Base-by-base conservation (phyloP, 2,329 filamentous ascomycete genomes). In the Exophiala oligosperma region DNA sequence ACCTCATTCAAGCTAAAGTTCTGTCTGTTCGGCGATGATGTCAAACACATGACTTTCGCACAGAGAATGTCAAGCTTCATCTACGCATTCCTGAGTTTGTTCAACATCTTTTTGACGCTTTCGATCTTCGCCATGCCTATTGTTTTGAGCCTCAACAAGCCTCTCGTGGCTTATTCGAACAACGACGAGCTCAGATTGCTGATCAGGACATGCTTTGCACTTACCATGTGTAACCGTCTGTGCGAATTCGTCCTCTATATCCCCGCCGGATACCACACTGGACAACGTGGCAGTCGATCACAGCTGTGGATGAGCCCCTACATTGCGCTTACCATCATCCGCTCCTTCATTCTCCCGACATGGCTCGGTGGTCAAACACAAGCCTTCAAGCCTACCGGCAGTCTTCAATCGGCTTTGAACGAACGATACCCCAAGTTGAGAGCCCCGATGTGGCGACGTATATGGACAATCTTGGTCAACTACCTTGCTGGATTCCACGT, bases 261-360 rank as follows among this genome's bases (percentile, higher is more conserved):
- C 11, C 83, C 83, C 0, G 77, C 81, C 1, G 83, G 84, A 21
- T 85, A 85, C 66, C 79, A 83, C 67, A 82, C 81, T 9, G 83
- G 81, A 3, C 82, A 84, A 69, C 77, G 83, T 54, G 81, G 81
- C 40, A 77, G 78, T 1, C 76, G 81, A 3, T 81, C 81, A 61
- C 80, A 84, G 69, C 73, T 86, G 28, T 86, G 84, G 83, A 86
- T 86, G 83, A 78, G 83, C 5, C 83, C 83, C 0, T 86, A 84
- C 70, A 82, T 84, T 59, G 81, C 82, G 0, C 73, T 84, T 9
- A 82, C 79, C 65, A 79, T 86, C 54, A 71, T 85, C 52, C 81
- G 82, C 2, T 78, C 82, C 1, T 86, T 86, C 66, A 64, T 85
- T 12, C 74, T 86, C 2, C 83, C 83, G 26, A 77, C 68, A 6